Percentiles rank a stretch among this genome's conserved stretches.
phyloP scores from a whole-genome alignment of 2,329 filamentous ascomycete genomes.

The Whalleya microplaca region DNA sequence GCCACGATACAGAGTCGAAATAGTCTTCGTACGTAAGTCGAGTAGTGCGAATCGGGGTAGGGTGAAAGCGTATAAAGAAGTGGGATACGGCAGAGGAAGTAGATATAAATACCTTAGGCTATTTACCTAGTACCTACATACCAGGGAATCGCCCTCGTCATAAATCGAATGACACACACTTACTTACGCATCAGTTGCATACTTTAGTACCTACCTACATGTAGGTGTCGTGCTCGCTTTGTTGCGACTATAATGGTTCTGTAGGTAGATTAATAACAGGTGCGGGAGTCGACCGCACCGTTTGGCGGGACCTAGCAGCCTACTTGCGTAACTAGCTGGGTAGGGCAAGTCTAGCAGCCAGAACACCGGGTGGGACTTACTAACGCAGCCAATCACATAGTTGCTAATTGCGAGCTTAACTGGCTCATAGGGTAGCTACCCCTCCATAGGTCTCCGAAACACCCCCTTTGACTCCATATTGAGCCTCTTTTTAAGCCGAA shows the following conservation, averaged over 20 bases:
- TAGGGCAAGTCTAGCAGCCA: background rate
- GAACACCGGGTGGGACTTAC: constrained; percentile 19
- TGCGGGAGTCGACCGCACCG: too few species aligned
- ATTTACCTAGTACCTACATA: background rate
- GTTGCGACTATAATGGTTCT: background rate
- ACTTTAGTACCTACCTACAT: background rate
- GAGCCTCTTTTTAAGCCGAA: too few species aligned
- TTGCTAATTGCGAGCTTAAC: constrained; percentile 26
- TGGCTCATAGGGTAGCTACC: constrained; percentile 7
- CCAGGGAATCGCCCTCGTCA: constrained; percentile 3
- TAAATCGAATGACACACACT: constrained; percentile 15
- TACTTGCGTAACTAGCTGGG: background rate
- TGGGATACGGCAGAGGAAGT: constrained; percentile 1
- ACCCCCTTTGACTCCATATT: too few species aligned
- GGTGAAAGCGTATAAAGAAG: background rate
- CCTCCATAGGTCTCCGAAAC: too few species aligned
- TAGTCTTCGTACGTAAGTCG: background rate
- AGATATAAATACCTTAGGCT: constrained; percentile 23
- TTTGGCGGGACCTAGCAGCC: too few species aligned
- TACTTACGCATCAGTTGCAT: constrained; percentile 15
- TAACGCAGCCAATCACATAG: constrained; percentile 17
- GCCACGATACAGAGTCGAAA: too few species aligned
- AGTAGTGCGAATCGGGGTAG: background rate
- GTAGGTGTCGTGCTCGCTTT: constrained; percentile 18
- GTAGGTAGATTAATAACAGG: too few species aligned